Evolutionary conservation across 2,329 filamentous ascomycete species (phyloP), one percentile per base, ranked within the genome.

Genomic region (Pseudogymnoascus sp.): DNA sequence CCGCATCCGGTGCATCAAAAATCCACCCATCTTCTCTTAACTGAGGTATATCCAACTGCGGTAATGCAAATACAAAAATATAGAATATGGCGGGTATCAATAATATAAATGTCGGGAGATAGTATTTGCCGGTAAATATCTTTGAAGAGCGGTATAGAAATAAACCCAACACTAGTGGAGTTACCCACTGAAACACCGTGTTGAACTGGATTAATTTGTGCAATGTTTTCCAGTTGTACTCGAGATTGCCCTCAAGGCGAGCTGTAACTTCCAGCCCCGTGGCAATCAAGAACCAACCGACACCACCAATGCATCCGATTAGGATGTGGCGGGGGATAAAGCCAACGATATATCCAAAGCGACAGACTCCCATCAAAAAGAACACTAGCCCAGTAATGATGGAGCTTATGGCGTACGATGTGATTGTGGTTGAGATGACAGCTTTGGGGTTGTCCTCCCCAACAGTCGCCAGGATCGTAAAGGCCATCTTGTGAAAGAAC

Each of bases 401-500:
- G 1, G 95, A 93, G 76, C 93, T 97, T 66, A 93, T 78, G 0
- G 93, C 89, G 73, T 96, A 99, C 0, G 95, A 86, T 1, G 93
- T 87, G 70, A 99, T 96, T 2, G 93, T 96, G 0, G 95, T 99
- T 31, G 95, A 93, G 67, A 97, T 89, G 57, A 99, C 88, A 2
- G 91, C 89, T 69, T 95, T 87, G 0, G 90, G 86, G 26, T 95
- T 87, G 19, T 93, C 87, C 66, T 89, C 85, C 15, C 93, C 91
- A 67, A 99, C 87, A 47, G 83, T 81, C 13, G 81, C 79, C 68
- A 95, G 86, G 72, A 97, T 97, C 31, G 89, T 93, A 67, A 88
- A 87, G 0, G 95, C 93, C 93, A 99, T 99, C 71, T 93, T 96
- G 77, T 99, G 95, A 74, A 99, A 97, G 78, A 99, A 99, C 0